Evolutionary conservation across 176 grass and related monocot genomes (phyloP).

Genomic region (Carex littledalei): DNA sequence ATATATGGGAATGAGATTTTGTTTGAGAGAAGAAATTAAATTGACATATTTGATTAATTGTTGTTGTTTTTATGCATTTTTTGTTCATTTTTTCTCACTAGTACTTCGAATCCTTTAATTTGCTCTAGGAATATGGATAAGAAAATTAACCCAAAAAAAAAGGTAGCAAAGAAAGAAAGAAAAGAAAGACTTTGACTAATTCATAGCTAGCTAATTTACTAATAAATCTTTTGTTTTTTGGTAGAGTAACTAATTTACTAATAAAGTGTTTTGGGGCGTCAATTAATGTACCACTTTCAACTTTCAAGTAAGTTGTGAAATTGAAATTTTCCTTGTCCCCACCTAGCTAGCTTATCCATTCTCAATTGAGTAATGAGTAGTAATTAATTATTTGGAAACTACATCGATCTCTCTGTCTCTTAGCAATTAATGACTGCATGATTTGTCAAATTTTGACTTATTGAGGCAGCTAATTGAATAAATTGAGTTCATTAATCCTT

Average conservation of each 20-base stretch:
- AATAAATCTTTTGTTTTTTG: neutral
- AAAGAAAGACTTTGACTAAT: slow-evolving; percentile 11
- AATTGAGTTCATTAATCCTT: neutral
- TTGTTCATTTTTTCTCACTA: neutral
- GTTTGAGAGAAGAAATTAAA: neutral
- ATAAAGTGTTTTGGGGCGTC: no score
- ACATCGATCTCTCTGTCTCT: neutral
- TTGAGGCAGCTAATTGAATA: neutral
- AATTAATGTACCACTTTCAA: no score
- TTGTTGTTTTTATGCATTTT: neutral
- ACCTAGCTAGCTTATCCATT: neutral
- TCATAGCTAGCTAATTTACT: neutral
- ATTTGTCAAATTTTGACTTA: slow-evolving; percentile 3
- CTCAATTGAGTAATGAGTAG: no score
- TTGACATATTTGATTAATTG: neutral
- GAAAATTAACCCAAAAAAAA: neutral
- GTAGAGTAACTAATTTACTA: neutral
- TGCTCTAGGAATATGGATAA: neutral
- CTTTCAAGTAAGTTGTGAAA: no score
- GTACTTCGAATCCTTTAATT: neutral
- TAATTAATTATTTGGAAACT: neutral
- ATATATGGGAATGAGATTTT: neutral
- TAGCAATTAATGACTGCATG: no score
- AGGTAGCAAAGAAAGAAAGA: neutral
- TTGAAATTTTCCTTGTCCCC: neutral